Base-by-base conservation (phyloP, 1,284 basidiomycete genomes). In the Apiotrichum mycotoxinovorans region DNA sequence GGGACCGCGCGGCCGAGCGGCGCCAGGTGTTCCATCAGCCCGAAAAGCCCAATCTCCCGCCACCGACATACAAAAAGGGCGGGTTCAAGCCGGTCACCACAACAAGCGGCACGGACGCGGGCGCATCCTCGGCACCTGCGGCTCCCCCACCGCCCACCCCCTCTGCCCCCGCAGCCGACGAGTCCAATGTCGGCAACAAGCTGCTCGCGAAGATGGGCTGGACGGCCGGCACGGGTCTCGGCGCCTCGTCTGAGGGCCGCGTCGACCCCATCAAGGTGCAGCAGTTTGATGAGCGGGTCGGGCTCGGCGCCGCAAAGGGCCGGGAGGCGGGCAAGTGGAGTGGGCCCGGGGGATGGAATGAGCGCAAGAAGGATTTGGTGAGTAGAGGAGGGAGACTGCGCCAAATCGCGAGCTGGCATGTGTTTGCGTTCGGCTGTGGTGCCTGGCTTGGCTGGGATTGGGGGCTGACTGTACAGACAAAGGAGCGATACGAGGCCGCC, bases 141-240 rank as follows among this genome's bases (percentile, higher is more conserved):
- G 20, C 35, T 4, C 44, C 52, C 42, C 58, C 50, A 27, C 42
- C 54, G 0, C 79, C 65, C 14, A 60, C 70, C 1, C 60, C 85
- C 1, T 81, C 87, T 0, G 83, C 85, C 20, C 79, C 83, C 3
- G 88, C 83, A 2, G 79, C 88, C 68, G 91, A 95, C 66, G 83
- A 85, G 51, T 84, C 70, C 44, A 94, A 95, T 64, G 83, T 91
- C 11, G 92, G 92, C 14, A 93, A 94, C 72, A 91, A 91, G 73
- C 72, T 96, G 56, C 74, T 96, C 63, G 90, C 91, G 73, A 91
- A 93, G 83, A 95, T 96, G 92, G 92, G 93, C 0, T 96, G 92
- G 92, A 87, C 83, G 59, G 85, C 88, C 68, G 92, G 92, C 3
- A 86, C 83, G n/a, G 92, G 92, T 1, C 77, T 96, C 41, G 92